phyloP scores from a whole-genome alignment of 441 rosid genomes.

The Adansonia grandidieri region DNA sequence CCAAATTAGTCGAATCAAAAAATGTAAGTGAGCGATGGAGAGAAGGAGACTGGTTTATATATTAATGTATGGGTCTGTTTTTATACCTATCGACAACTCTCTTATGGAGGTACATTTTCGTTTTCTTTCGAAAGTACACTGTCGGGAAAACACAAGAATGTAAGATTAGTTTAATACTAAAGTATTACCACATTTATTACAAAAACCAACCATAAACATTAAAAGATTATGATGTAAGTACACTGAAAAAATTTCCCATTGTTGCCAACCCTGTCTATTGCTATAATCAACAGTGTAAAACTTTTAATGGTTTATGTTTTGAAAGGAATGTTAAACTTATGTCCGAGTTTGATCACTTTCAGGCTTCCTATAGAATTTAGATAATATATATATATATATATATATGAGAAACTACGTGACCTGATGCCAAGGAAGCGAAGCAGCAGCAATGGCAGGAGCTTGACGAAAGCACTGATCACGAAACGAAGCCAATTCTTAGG shows the following conservation, averaged over 20 bases:
- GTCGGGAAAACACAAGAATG: neutral
- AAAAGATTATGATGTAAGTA: neutral
- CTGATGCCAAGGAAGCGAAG: too few species aligned
- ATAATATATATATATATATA: too few species aligned
- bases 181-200: neutral
- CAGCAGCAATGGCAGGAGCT: too few species aligned
- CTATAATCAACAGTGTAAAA: too few species aligned
- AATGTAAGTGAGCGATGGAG: neutral
- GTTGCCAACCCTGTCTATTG: too few species aligned
- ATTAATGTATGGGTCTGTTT: slow-evolving; percentile 4
- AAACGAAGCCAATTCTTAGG: too few species aligned
- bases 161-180: neutral
- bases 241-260: too few species aligned
- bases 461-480: too few species aligned
- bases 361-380: neutral
- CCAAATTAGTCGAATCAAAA: neutral
- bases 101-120: slow-evolving; percentile 9
- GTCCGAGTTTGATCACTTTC: neutral
- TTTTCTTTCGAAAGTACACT: slow-evolving; percentile 6
- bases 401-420: too few species aligned
- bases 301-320: neutral
- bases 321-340: neutral
- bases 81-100: slow-evolving; percentile 14
- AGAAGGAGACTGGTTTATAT: neutral
- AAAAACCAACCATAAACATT: too few species aligned